A percentile compares a stretch with the other conserved stretches of the same genome.
Conservation (phyloP, 805 yeast genomes). For the Yarrowia deformans region DNA sequence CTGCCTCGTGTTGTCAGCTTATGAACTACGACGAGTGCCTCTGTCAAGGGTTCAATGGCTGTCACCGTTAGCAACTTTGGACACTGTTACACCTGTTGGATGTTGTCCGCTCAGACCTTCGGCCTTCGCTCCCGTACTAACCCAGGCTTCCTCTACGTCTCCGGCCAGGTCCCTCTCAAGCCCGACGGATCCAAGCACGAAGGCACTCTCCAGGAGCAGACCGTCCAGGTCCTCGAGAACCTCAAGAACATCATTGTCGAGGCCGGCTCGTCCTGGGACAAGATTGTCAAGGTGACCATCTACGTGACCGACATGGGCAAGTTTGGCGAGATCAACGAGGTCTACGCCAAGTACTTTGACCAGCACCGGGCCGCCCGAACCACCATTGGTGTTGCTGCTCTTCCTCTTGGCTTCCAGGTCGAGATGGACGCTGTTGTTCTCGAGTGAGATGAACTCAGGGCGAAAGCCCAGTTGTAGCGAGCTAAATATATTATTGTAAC, state of each 20-base stretch:
- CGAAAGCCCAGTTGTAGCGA: neutral
- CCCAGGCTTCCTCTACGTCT: constrained; percentile 81
- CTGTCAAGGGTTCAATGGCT: no score
- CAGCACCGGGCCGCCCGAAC: constrained; percentile 84
- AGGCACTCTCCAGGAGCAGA: constrained; percentile 69
- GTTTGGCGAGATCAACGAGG: constrained; percentile 85
- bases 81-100: no score
- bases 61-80: no score
- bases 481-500: no score
- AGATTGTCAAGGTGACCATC: constrained; percentile 85
- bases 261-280: constrained; percentile 81
- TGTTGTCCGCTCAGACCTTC: constrained; percentile 5
- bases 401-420: constrained; percentile 85
- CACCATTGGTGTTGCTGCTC: constrained; percentile 91
- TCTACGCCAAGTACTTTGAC: constrained; percentile 62
- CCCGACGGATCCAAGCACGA: constrained; percentile 76
- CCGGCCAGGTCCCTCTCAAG: constrained; percentile 95
- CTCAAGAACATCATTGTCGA: constrained; percentile 73
- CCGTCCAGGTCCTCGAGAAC: constrained; percentile 54
- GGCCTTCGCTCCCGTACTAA: constrained; percentile 14
- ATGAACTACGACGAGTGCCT: no score
- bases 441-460: constrained; percentile 51
- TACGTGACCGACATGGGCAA: constrained; percentile 90
- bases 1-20: no score
- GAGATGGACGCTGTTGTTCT: constrained; percentile 94